A percentile compares a stretch with the other conserved stretches of the same genome.
These are phyloP conservation scores for Colletotrichum sp. DNA, from an alignment of 2,329 filamentous ascomycete species.

Conservation along the genomic window DNA sequence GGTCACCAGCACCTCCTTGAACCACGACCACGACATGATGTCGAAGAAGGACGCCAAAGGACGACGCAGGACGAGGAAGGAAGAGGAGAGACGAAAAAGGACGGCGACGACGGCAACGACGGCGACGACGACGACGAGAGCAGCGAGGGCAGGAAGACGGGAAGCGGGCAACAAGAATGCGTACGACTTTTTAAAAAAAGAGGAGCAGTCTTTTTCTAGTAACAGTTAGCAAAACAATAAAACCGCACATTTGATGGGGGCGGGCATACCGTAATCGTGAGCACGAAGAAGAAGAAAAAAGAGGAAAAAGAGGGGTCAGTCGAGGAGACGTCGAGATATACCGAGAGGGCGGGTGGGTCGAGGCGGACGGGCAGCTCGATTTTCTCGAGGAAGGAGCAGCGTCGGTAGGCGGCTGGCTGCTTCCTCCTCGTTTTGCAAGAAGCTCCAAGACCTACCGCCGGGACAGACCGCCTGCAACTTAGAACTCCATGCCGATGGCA, in stretches of 20 bases:
- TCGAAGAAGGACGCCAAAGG: too few relatives aligned
- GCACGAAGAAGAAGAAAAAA: not conserved
- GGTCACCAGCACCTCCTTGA: not conserved
- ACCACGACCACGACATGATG: too few relatives aligned
- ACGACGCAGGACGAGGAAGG: not conserved
- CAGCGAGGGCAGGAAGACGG: too few relatives aligned
- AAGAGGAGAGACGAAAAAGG: not conserved
- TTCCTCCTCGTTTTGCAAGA: not conserved
- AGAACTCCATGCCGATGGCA: too few relatives aligned
- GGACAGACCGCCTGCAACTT: too few relatives aligned
- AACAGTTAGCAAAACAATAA: not conserved
- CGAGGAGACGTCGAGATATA: not conserved
- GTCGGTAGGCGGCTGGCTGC: not conserved
- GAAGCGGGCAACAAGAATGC: too few relatives aligned
- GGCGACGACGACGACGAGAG: too few relatives aligned
- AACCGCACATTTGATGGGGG: not conserved
- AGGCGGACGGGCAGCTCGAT: not conserved
- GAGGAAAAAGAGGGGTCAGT: not conserved
- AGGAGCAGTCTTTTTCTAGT: fast-evolving
- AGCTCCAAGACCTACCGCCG: not conserved
- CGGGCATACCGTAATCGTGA: not conserved
- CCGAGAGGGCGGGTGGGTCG: not conserved
- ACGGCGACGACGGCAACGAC: too few relatives aligned
- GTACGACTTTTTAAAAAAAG: not conserved
- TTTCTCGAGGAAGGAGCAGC: not conserved